phyloP scores from a whole-genome alignment of 2,329 filamentous ascomycete genomes.

The Alternaria metachromatica region DNA sequence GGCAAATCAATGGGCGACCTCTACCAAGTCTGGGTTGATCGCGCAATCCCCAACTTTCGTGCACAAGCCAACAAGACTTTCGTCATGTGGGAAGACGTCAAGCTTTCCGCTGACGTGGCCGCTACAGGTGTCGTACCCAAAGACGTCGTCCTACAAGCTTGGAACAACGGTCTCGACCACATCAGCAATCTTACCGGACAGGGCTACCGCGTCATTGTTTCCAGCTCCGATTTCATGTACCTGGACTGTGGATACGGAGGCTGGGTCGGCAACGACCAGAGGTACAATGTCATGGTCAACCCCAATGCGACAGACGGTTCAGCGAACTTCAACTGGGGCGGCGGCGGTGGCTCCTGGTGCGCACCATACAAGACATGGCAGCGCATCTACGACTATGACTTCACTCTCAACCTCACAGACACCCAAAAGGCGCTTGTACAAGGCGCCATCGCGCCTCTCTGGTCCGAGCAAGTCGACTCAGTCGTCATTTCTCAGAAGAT shows the following conservation, averaged over 20 bases:
- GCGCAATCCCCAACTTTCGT: conserved; percentile 59
- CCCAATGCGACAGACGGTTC: conserved; percentile 51
- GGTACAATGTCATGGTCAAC: conserved; percentile 63
- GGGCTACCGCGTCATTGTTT: conserved; percentile 64
- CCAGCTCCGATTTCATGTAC: conserved; percentile 62
- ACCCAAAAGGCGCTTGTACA: conserved; percentile 58
- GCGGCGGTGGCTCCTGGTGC: conserved; percentile 63
- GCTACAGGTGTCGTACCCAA: conserved; percentile 58
- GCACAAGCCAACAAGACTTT: conserved; percentile 56
- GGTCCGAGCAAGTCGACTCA: conserved; percentile 64
- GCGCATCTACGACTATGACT: conserved; percentile 66
- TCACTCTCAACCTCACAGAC: conserved; percentile 57
- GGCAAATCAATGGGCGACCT: conserved; percentile 61
- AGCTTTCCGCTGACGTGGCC: conserved; percentile 50
- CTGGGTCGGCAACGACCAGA: conserved; percentile 61
- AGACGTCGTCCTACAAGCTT: conserved; percentile 61
- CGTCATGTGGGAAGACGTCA: conserved; percentile 65
- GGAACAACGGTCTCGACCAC: conserved; percentile 61
- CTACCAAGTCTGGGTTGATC: conserved; percentile 62
- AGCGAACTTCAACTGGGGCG: conserved; percentile 63
- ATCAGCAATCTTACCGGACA: conserved; percentile 58
- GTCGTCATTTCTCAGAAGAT: conserved; percentile 58
- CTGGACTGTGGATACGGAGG: conserved; percentile 64
- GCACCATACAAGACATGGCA: conserved; percentile 67
- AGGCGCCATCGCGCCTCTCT: conserved; percentile 61